These are phyloP conservation scores for Auriscalpium microsporum DNA, from an alignment of 768 basidiomycete genomes.

Conservation along the genomic window DNA sequence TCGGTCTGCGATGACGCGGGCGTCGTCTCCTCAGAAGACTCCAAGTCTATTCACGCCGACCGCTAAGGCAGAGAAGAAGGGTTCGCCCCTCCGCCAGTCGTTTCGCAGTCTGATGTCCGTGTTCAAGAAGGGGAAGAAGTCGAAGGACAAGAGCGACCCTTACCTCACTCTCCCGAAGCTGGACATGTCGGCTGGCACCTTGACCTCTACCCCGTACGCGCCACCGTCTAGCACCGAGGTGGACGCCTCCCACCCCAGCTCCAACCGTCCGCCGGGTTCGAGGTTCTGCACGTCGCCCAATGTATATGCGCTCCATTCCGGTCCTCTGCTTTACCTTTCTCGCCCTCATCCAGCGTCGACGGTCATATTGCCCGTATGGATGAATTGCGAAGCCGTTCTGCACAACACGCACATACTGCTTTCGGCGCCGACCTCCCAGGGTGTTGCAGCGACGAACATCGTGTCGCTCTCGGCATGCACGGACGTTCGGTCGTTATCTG, in stretches of 20 bases:
- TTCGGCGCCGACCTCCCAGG: conserved; percentile 35
- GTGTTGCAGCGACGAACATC: conserved; percentile 33
- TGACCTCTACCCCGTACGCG: neutral
- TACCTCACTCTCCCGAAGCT: conserved; percentile 4
- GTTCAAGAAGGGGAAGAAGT: conserved; percentile 41
- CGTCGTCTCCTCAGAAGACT: neutral
- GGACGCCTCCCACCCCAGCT: neutral
- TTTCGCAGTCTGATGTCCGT: conserved; percentile 55
- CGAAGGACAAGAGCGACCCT: conserved; percentile 17
- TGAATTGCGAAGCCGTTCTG: conserved; percentile 33
- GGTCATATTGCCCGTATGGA: conserved; percentile 38
- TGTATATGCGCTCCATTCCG: conserved; percentile 18
- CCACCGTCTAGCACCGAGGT: neutral
- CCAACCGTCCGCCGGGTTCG: neutral
- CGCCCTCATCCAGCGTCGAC: conserved; percentile 17
- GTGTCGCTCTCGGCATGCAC: conserved; percentile 45
- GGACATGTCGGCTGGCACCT: neutral
- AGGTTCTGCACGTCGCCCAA: conserved; percentile 15
- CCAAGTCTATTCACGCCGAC: conserved; percentile 15
- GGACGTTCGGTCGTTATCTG: conserved; percentile 53
- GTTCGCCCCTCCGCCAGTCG: conserved; percentile 55
- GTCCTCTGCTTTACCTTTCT: conserved; percentile 44
- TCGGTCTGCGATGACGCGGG: neutral
- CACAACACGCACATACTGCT: conserved; percentile 37
- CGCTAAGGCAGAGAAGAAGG: conserved; percentile 33